Evolutionary conservation across 305 asterid species (phyloP), one percentile per base, ranked within the genome.

Genomic region (Fraxinus baroniana): DNA sequence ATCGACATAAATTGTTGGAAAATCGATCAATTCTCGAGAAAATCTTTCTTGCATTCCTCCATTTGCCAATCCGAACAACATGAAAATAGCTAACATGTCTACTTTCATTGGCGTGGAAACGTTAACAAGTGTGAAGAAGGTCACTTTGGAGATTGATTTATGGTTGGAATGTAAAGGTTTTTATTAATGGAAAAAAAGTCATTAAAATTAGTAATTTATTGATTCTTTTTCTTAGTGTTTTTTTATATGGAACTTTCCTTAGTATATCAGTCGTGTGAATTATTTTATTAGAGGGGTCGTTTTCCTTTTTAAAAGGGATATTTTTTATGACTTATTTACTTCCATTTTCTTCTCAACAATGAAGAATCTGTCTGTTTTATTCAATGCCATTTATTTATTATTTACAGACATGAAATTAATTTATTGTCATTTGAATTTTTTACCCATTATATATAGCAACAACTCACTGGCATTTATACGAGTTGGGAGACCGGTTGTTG

Each of bases 1-100:
- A 87, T 88, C 89, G 15, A 91, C 94, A 30, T 12, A 41, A 13
- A 86, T 81, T 28, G 80, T 80, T 33, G 7, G 33, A 36, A 74
- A 30, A 5, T 79, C 13, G 30, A 33, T 8, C 18, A 44, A 39
- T 37, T 32, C 17, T 10, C 41, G 62, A 9, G 20, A 30, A 24
- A 3, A 35, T 41, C 4, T 46, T 22, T 24, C 71, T 73, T 80
- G 26, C 52, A 77, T 49, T 41, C 60, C 73, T 35, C 81, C 82
- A 26, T 77, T 73, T 75, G 81, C 77, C 39, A 78, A 78, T 35
- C 55, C 72, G 28, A 80, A 66, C 28, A 33, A 80, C 6, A 68
- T 28, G 0, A 28, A 82, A 32, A 85, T 3, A 80, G 39, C 6
- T 60, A 76, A 44, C 17, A 44, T 12, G 52, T 44, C 52, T 2